Evolutionary conservation across 2,329 filamentous ascomycete species (phyloP).

Genomic region (Monosporascus sp.): DNA sequence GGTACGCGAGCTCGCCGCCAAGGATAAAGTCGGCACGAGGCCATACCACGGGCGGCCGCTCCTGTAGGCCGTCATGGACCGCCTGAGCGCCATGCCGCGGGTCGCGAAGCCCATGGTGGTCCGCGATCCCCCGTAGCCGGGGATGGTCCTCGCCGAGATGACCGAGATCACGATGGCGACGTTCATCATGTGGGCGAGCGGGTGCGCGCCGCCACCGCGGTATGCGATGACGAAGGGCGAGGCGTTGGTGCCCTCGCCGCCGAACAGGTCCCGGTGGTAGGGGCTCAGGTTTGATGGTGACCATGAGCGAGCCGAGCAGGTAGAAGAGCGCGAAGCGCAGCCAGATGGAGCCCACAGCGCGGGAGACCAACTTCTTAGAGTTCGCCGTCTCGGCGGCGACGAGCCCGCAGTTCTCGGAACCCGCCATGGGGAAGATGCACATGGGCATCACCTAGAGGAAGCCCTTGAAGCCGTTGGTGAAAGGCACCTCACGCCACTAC

Average conservation of each 20-base stretch:
- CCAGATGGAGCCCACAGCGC: slow-evolving; percentile 41
- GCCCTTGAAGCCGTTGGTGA: slow-evolving; percentile 40
- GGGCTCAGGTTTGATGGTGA: slow-evolving; percentile 40
- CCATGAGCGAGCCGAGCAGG: slow-evolving; percentile 37
- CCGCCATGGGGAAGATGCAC: slow-evolving; percentile 47
- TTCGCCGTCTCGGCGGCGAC: slow-evolving; percentile 39
- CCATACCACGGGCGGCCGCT: slow-evolving; percentile 31
- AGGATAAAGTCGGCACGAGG: slow-evolving; percentile 46
- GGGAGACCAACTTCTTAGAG: slow-evolving; percentile 36
- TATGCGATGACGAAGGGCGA: slow-evolving; percentile 43
- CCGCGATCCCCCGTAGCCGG: slow-evolving; percentile 37
- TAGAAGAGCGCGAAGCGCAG: slow-evolving; percentile 41
- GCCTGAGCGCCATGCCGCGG: slow-evolving; percentile 36
- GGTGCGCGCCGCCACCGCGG: slow-evolving; percentile 31
- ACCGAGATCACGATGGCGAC: slow-evolving; percentile 43
- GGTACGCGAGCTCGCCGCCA: slow-evolving; percentile 36
- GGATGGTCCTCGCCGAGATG: slow-evolving; percentile 38
- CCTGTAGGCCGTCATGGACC: slow-evolving; percentile 28
- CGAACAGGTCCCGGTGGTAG: slow-evolving; percentile 34
- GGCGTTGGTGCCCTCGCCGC: slow-evolving; percentile 34
- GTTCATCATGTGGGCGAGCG: slow-evolving; percentile 42
- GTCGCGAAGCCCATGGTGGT: slow-evolving; percentile 38
- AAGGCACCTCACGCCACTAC: slow-evolving; percentile 38
- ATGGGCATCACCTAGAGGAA: slow-evolving; percentile 50
- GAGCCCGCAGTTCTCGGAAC: slow-evolving; percentile 37